Base-by-base conservation (phyloP, 768 basidiomycete genomes). In the Ephemerocybe angulata region DNA sequence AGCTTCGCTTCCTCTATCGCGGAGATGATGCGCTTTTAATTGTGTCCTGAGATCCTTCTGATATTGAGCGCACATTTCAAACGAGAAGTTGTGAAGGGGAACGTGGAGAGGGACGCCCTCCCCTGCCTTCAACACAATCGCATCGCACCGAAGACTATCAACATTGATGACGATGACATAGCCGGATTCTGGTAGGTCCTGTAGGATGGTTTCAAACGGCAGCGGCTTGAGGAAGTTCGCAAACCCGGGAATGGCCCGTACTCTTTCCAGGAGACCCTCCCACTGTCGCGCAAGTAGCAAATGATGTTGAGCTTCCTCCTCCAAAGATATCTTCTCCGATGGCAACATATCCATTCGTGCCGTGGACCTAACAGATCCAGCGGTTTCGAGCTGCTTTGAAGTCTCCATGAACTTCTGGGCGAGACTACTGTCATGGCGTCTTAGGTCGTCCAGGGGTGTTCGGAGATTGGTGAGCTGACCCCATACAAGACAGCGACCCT, bases 401-500 rank as follows among this genome's bases (percentile, higher is more conserved):
- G 63, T 52, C 17, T 37, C 19, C 15, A 42, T 4, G 48, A 64
- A 27, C 15, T 54, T 8, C 1, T 57, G 49, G n/a, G 62, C 59
- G 17, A 65, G 41, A 3, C 37, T 38, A 11, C 55, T 53, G 33
- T 62, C 11, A 6, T 47, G 25, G 12, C 46, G 25, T 5, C 53
- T 25, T 3, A 68, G 58, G 19, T 55, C 50, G 49, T 67, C 62
- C 11, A 66, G 13, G 0, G 67, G 63, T 3, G 64, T 62, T 4
- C 64, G 60, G 8, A 67, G 59, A 17, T 62, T 54, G 22, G 60
- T 58, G 1, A 67, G 50, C 40, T 70, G 70, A 21, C 51, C 57
- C 69, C 71, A 71, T 4, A 67, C 56, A 7, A 69, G 52, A 19
- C 63, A 63, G 4, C 68, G 62, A 1, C 69, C 66, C 47, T 66